A percentile compares a stretch with the other conserved stretches of the same genome.
phyloP scores from a whole-genome alignment of 306 rosid species.

The Malus sieversii region DNA sequence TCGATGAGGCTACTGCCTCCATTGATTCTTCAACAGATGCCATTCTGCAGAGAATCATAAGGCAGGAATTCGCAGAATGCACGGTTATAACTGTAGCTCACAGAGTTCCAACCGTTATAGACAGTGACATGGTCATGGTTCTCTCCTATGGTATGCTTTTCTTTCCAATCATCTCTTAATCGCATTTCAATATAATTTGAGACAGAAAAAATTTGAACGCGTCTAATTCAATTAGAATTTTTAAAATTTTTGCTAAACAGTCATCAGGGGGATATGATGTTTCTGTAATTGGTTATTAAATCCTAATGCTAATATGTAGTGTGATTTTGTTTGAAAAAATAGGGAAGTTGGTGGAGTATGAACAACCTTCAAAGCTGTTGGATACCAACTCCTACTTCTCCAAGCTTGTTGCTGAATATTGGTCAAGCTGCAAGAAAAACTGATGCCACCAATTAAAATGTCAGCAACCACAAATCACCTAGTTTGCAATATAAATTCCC shows the following conservation, averaged over 20 bases:
- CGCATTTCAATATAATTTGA: background rate
- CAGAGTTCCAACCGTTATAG: slow-evolving; percentile 75
- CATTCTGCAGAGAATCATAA: slow-evolving; percentile 48
- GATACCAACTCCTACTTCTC: slow-evolving; percentile 60
- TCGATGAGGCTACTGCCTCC: slow-evolving; percentile 84
- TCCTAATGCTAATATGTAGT: background rate
- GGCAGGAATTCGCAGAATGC: slow-evolving; percentile 60
- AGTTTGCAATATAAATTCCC: no score
- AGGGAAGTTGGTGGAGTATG: slow-evolving; percentile 72
- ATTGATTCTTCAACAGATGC: slow-evolving; percentile 72
- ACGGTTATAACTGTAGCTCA: slow-evolving; percentile 65
- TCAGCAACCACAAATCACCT: background rate
- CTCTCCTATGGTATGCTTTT: slow-evolving; percentile 50
- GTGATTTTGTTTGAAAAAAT: background rate
- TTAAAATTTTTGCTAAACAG: no score
- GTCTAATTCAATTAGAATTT: no score
- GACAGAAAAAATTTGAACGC: no score
- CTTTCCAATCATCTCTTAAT: background rate
- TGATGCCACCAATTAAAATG: background rate
- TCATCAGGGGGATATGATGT: background rate
- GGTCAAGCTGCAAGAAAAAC: slow-evolving; percentile 57
- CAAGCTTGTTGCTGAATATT: slow-evolving; percentile 72
- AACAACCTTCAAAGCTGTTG: slow-evolving; percentile 58
- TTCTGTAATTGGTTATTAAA: background rate
- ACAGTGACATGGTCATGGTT: slow-evolving; percentile 72